These are phyloP conservation scores for Carex arenaria DNA, from an alignment of 202 grass and related monocot species.

Conservation along the genomic window DNA sequence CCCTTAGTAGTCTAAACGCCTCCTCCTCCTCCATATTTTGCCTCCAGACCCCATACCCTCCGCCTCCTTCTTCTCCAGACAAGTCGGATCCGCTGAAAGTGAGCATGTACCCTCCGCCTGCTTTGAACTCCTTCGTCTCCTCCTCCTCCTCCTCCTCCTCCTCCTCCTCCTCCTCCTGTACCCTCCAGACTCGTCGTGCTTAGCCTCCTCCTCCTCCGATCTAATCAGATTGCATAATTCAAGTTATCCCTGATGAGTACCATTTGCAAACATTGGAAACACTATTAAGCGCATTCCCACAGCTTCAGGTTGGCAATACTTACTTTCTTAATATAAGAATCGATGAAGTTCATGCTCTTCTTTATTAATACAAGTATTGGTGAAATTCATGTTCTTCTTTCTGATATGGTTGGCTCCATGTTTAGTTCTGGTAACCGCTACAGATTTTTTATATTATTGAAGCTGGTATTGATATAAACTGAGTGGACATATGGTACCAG, in stretches of 20 bases:
- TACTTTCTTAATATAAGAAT: too few relatives aligned
- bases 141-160: too few relatives aligned
- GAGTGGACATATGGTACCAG: not conserved
- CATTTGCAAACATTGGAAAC: constrained; percentile 99
- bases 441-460: not conserved
- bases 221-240: constrained; percentile 99
- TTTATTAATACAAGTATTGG: not conserved
- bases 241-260: constrained; percentile 98
- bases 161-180: too few relatives aligned
- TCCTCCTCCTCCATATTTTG: too few relatives aligned
- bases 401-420: not conserved
- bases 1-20: too few relatives aligned
- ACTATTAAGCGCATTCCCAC: constrained; percentile 91
- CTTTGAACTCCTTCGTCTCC: too few relatives aligned
- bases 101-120: too few relatives aligned
- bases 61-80: too few relatives aligned
- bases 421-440: not conserved
- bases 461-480: not conserved
- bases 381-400: not conserved
- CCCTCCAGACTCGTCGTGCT: too few relatives aligned
- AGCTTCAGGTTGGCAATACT: constrained; percentile 67
- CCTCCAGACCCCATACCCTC: too few relatives aligned
- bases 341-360: not conserved
- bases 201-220: too few relatives aligned
- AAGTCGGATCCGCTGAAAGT: too few relatives aligned